Conservation (phyloP, 805 yeast genomes). For the Saturnispora sekii region DNA sequence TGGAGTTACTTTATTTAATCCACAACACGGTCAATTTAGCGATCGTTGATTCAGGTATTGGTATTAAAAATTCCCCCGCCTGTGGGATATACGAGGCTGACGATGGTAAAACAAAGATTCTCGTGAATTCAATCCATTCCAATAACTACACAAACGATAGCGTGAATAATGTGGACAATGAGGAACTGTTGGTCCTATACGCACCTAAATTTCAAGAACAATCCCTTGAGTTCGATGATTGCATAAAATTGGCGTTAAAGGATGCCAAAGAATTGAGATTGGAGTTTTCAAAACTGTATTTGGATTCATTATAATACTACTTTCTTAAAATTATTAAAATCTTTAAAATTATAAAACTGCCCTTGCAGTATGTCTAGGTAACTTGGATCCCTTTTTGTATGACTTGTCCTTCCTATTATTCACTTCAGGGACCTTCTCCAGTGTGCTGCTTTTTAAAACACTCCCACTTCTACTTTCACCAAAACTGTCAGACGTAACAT, state of each 20-base stretch:
- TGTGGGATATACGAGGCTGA: constrained; percentile 32
- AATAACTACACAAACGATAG: constrained; percentile 8
- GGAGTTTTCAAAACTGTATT: constrained; percentile 37
- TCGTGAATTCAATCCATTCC: constrained; percentile 29
- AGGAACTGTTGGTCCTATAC: constrained; percentile 48
- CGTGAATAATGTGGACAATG: constrained; percentile 28
- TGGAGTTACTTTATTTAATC: constrained; percentile 33
- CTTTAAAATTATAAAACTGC: constrained; percentile 3
- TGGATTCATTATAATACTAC: constrained; percentile 5
- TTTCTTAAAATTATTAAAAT: not conserved
- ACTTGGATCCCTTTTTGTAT: not conserved
- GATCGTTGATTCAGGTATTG: constrained; percentile 76
- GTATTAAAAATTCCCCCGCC: constrained; percentile 66
- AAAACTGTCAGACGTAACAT: not conserved
- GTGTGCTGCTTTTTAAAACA: not conserved
- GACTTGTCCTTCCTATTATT: not conserved
- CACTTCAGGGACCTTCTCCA: not conserved
- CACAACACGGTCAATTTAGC: constrained; percentile 65
- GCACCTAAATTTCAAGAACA: constrained; percentile 33
- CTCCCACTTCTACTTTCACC: constrained; percentile 1
- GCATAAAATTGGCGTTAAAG: constrained; percentile 26
- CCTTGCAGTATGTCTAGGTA: constrained; percentile 4
- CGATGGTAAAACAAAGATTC: constrained; percentile 13
- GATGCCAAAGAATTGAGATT: constrained; percentile 36
- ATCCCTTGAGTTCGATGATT: constrained; percentile 22